These are phyloP conservation scores for Metschnikowia santaceciliae DNA, from an alignment of 805 yeast species.

Conservation along the genomic window DNA sequence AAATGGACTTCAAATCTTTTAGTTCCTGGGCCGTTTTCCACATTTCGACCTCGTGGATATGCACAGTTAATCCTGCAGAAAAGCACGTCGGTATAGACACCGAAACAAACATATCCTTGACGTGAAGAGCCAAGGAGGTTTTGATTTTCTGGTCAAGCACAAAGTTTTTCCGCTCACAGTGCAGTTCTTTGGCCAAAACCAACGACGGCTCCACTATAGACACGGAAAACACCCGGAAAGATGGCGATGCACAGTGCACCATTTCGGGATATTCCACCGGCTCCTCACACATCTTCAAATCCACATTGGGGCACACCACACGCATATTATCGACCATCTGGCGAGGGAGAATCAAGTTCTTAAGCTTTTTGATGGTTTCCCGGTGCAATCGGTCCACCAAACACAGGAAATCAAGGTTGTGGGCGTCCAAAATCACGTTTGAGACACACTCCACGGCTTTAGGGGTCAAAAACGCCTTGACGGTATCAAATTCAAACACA, in stretches of 20 bases:
- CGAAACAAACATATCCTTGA: slow-evolving; percentile 24
- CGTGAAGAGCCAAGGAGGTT: slow-evolving; percentile 27
- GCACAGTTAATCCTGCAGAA: slow-evolving; percentile 9
- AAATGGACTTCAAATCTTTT: background rate
- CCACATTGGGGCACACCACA: slow-evolving; percentile 44
- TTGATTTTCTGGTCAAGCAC: slow-evolving; percentile 14
- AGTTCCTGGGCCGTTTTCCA: slow-evolving; percentile 25
- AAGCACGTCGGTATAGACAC: slow-evolving; percentile 22
- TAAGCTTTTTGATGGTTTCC: slow-evolving; percentile 48
- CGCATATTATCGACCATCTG: slow-evolving; percentile 42
- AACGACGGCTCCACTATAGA: slow-evolving; percentile 34
- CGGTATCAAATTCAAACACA: slow-evolving; percentile 51
- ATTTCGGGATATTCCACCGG: slow-evolving; percentile 18
- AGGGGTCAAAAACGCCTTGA: slow-evolving; percentile 48
- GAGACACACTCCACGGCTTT: slow-evolving; percentile 36
- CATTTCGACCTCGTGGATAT: slow-evolving; percentile 31
- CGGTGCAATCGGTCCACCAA: slow-evolving; percentile 65
- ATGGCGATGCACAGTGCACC: slow-evolving; percentile 27
- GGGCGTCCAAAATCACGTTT: slow-evolving; percentile 30
- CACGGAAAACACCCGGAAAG: slow-evolving; percentile 24
- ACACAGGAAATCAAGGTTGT: slow-evolving; percentile 39
- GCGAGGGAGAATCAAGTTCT: slow-evolving; percentile 25
- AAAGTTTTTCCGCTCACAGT: slow-evolving; percentile 8
- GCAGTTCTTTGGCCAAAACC: slow-evolving; percentile 23
- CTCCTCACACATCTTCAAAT: slow-evolving; percentile 35